A percentile compares a stretch with the other conserved stretches of the same genome.
Evolutionary conservation across 1,284 basidiomycete genomes (phyloP).

Genomic region (Rhodotorula sp.): DNA sequence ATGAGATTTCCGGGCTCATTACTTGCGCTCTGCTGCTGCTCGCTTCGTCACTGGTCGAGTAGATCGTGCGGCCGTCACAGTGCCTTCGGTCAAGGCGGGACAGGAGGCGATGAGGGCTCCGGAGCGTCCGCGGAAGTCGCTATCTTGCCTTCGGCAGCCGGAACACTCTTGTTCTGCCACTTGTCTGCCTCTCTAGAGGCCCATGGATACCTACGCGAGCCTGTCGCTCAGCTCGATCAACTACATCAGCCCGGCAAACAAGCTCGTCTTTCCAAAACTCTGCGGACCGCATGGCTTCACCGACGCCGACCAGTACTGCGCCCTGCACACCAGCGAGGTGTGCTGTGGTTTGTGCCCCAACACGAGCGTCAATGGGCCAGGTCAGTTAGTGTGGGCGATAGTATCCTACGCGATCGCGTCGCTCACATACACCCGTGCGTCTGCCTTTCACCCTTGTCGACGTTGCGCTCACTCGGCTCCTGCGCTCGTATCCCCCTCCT

Average conservation of each 20-base stretch:
- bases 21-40: no score
- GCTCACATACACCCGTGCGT: not conserved
- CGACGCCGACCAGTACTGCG: conserved; percentile 27
- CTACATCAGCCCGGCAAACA: conserved; percentile 11
- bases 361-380: conserved; percentile 3
- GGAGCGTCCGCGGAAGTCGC: not conserved
- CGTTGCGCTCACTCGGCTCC: no score
- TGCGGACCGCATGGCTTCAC: conserved; percentile 6
- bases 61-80: no score
- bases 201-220: conserved; percentile 19
- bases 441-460: not conserved
- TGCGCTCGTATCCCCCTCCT: fast-evolving
- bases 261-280: not conserved
- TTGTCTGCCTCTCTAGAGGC: no score
- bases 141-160: not conserved
- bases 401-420: not conserved
- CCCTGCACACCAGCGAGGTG: not conserved
- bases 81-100: not conserved
- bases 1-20: no score
- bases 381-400: conserved; percentile 23
- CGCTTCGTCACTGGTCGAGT: no score
- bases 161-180: not conserved
- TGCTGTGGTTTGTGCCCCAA: conserved; percentile 12
- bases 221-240: conserved; percentile 4
- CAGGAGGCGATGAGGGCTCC: not conserved